Percentiles rank a stretch among this genome's conserved stretches.
These are phyloP conservation scores for Russula sp. DNA, from an alignment of 768 basidiomycete genomes.

Conservation along the genomic window DNA sequence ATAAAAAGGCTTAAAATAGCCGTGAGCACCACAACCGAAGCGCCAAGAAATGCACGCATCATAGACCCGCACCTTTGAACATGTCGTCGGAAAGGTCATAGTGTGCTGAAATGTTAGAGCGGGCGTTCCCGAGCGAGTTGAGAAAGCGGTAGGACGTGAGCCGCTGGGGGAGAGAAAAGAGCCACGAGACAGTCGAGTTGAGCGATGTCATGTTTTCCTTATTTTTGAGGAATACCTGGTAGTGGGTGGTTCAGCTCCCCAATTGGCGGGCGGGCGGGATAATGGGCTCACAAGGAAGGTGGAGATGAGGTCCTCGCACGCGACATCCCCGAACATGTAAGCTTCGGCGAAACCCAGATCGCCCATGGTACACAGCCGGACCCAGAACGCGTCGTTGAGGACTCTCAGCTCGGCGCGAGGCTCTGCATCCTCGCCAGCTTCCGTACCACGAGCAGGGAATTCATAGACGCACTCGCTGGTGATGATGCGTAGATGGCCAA, in stretches of 20 bases:
- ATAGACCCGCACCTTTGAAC: conserved; percentile 28
- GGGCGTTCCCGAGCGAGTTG: conserved; percentile 21
- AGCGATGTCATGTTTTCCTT: conserved; percentile 18
- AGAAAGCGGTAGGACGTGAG: conserved; percentile 14
- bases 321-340: conserved; percentile 26
- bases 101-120: conserved; percentile 30
- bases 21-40: background rate
- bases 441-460: background rate
- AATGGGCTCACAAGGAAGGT: conserved; percentile 13
- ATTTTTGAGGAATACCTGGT: conserved; percentile 11
- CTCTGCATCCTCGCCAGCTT: background rate
- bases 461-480: background rate
- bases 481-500: conserved; percentile 6
- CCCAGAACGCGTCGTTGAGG: conserved; percentile 23
- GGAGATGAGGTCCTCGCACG: conserved; percentile 17
- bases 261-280: too few species aligned
- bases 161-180: conserved; percentile 5
- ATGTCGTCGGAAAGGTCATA: conserved; percentile 41
- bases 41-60: background rate
- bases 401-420: conserved; percentile 9
- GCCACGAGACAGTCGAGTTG: conserved; percentile 16
- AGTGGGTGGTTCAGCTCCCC: background rate
- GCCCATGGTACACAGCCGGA: conserved; percentile 14
- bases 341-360: conserved; percentile 26
- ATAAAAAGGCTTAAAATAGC: background rate